Percentiles rank a stretch among this genome's conserved stretches.
Conservation (phyloP, 225 moss, liverwort and hornwort genomes). For the Thuidium tamariscinum region DNA sequence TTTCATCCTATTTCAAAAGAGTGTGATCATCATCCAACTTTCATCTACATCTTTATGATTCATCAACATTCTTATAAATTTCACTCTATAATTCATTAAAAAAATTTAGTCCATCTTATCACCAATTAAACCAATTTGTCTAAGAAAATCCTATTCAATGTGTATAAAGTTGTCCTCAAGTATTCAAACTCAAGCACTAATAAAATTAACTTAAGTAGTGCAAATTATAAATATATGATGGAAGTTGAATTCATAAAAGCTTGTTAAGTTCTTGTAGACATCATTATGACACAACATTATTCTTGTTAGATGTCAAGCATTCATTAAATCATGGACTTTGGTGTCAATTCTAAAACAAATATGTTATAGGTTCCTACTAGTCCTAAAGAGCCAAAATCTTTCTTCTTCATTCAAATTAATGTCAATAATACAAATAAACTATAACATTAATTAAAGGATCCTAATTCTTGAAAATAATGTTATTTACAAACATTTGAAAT, state of each 20-base stretch:
- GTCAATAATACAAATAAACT: neutral
- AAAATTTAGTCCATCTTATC: fast-evolving
- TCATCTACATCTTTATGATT: neutral
- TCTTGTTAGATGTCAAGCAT: too few species aligned
- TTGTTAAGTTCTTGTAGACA: neutral
- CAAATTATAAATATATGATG: too few species aligned
- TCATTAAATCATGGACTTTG: neutral
- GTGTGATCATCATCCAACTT: neutral
- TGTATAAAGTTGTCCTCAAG: fast-evolving
- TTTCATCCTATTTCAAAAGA: neutral
- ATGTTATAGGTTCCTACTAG: fast-evolving
- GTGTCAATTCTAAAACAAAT: neutral
- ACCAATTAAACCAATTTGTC: too few species aligned
- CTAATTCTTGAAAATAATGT: neutral
- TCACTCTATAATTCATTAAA: neutral
- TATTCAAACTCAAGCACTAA: too few species aligned
- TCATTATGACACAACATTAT: neutral
- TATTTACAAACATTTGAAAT: neutral
- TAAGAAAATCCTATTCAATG: too few species aligned
- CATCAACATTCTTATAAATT: neutral
- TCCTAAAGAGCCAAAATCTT: neutral
- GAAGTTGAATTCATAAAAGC: neutral
- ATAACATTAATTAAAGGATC: neutral
- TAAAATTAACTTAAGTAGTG: neutral
- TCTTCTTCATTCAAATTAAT: neutral